A percentile compares a stretch with the other conserved stretches of the same genome.
These are phyloP conservation scores for Lachnellula hyalina DNA, from an alignment of 2,329 filamentous ascomycete genomes.

Conservation along the genomic window DNA sequence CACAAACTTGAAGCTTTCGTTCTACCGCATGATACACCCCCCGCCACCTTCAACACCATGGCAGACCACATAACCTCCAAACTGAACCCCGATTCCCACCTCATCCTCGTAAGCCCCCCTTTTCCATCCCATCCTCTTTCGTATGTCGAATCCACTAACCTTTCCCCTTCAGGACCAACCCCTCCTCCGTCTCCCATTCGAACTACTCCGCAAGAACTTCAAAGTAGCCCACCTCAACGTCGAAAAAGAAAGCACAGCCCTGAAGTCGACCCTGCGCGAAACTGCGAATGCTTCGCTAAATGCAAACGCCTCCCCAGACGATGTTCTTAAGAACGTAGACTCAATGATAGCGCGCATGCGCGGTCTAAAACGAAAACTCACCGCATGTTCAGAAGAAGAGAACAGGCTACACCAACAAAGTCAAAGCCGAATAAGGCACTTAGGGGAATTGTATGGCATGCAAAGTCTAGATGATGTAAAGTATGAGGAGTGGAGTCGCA, in stretches of 20 bases:
- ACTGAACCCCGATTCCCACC: slow-evolving; percentile 69
- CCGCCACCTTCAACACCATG: slow-evolving; percentile 37
- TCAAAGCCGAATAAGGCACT: slow-evolving; percentile 70
- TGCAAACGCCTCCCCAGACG: slow-evolving; percentile 59
- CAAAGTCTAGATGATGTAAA: slow-evolving; percentile 82
- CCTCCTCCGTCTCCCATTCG: slow-evolving; percentile 85
- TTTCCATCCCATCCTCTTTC: slow-evolving; percentile 2
- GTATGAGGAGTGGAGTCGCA: slow-evolving; percentile 86
- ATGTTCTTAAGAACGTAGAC: slow-evolving; percentile 77
- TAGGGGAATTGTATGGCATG: slow-evolving; percentile 76
- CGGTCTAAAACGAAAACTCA: slow-evolving; percentile 81
- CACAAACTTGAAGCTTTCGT: background rate
- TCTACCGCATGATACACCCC: background rate
- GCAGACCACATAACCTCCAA: slow-evolving; percentile 57
- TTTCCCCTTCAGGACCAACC: slow-evolving; percentile 69
- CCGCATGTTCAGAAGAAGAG: slow-evolving; percentile 73
- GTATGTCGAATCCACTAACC: slow-evolving; percentile 10
- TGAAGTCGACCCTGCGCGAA: slow-evolving; percentile 57
- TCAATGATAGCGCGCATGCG: slow-evolving; percentile 81
- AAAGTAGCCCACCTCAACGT: slow-evolving; percentile 74
- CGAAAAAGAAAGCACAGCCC: slow-evolving; percentile 62
- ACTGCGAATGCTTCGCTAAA: slow-evolving; percentile 40
- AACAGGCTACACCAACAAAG: slow-evolving; percentile 68
- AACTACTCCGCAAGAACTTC: slow-evolving; percentile 91
- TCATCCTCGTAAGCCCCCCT: slow-evolving; percentile 56